Conservation (phyloP, 495 filamentous ascomycete genomes). For the Talaromyces wortmannii region DNA sequence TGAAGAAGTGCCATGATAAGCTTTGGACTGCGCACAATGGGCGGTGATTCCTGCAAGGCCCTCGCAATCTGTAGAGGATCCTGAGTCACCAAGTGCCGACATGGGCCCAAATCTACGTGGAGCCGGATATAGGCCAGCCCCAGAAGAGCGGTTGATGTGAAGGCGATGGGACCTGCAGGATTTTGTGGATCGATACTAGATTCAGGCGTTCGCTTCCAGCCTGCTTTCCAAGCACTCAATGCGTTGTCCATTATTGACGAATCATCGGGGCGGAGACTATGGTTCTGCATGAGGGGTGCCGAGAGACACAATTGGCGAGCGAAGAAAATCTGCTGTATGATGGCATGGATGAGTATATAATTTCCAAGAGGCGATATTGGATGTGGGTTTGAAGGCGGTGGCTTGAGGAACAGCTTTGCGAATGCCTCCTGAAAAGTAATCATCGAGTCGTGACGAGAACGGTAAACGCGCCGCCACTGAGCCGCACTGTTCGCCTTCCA, state of each 20-base stretch:
- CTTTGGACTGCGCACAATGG: conserved; percentile 36
- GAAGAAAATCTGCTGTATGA: conserved; percentile 49
- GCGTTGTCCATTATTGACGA: conserved; percentile 33
- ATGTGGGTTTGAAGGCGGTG: conserved; percentile 34
- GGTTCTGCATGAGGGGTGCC: conserved; percentile 33
- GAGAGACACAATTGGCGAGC: conserved; percentile 41
- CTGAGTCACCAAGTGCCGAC: conserved; percentile 39
- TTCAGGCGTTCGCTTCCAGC: conserved; percentile 47
- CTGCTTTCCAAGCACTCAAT: conserved; percentile 42
- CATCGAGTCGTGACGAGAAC: conserved; percentile 25
- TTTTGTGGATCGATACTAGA: conserved; percentile 47
- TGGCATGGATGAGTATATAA: conserved; percentile 47
- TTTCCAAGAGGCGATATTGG: conserved; percentile 47
- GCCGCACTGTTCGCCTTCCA: conserved; percentile 41
- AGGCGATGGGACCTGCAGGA: conserved; percentile 46
- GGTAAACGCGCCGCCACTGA: conserved; percentile 37
- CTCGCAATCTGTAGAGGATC: conserved; percentile 36
- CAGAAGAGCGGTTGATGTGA: conserved; percentile 47
- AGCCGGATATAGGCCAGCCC: conserved; percentile 47
- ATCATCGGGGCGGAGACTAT: conserved; percentile 39
- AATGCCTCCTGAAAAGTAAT: conserved; percentile 44
- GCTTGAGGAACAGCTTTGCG: conserved; percentile 36
- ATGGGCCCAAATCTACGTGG: conserved; percentile 39
- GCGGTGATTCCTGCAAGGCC: conserved; percentile 30
- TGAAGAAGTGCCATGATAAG: conserved; percentile 45